Conservation (phyloP, 164 flowering plant species). For the Litsea cubeba region DNA sequence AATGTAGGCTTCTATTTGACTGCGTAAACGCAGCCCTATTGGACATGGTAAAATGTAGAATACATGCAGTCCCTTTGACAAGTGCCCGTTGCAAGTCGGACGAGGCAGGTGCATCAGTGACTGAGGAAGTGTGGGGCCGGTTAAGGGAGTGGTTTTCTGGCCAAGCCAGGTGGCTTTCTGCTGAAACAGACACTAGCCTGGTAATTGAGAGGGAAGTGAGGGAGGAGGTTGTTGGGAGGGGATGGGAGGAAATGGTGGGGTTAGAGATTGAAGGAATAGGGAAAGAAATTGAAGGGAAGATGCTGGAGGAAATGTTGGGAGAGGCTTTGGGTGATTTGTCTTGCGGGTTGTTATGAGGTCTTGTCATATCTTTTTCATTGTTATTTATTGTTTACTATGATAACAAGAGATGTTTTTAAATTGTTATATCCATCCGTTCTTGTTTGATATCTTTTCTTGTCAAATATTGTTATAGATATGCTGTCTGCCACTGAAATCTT, state of each 20-base stretch:
- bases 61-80: conserved; percentile 16
- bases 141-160: conserved; percentile 30
- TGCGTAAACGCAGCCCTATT: conserved; percentile 68
- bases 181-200: conserved; percentile 47
- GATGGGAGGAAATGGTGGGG: conserved; percentile 49
- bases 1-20: conserved; percentile 66
- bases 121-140: conserved; percentile 27
- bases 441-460: neutral
- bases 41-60: conserved; percentile 33
- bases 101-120: conserved; percentile 10
- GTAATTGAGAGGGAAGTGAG: conserved; percentile 60
- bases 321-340: conserved; percentile 68
- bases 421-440: neutral
- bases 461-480: neutral
- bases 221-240: conserved; percentile 60
- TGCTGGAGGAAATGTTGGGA: conserved; percentile 71
- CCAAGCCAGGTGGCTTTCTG: conserved; percentile 22
- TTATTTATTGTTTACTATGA: neutral
- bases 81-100: conserved; percentile 6
- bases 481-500: neutral
- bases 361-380: neutral
- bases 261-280: conserved; percentile 52
- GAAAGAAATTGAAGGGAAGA: conserved; percentile 52
- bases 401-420: neutral
- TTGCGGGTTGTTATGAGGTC: conserved; percentile 30